Percentiles rank a stretch among this genome's conserved stretches.
Evolutionary conservation across 2,329 filamentous ascomycete genomes (phyloP).

Genomic region (Mariannaea elegans): DNA sequence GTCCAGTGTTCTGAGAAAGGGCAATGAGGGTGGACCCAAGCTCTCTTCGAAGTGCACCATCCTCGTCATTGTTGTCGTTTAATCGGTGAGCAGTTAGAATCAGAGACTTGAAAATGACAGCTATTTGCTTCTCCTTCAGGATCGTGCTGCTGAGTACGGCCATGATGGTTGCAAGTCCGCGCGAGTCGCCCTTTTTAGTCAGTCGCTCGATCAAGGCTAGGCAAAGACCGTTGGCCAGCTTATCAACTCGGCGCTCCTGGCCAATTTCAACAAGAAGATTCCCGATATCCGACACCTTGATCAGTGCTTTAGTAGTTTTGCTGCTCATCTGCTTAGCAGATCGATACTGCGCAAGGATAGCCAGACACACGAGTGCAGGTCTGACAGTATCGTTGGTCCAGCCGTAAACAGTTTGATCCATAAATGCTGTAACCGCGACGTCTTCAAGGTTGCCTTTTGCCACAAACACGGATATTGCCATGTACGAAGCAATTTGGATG

Average conservation of each 20-base stretch:
- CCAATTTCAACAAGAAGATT: conserved; percentile 68
- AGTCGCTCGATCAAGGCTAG: conserved; percentile 70
- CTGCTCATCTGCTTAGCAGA: conserved; percentile 74
- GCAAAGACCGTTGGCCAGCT: conserved; percentile 76
- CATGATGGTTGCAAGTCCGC: conserved; percentile 67
- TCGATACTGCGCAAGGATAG: conserved; percentile 83
- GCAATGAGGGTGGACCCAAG: conserved; percentile 73
- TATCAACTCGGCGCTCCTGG: conserved; percentile 73
- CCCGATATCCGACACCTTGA: conserved; percentile 70
- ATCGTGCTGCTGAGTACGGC: conserved; percentile 67
- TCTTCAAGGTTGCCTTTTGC: conserved; percentile 84
- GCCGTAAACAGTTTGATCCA: conserved; percentile 84
- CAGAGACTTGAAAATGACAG: conserved; percentile 72
- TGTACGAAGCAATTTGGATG: conserved; percentile 87
- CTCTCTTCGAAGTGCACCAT: conserved; percentile 67
- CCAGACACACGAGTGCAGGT: conserved; percentile 80
- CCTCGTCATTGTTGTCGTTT: conserved; percentile 61
- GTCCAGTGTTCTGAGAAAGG: conserved; percentile 67
- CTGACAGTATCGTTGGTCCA: conserved; percentile 79
- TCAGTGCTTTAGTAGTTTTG: conserved; percentile 73
- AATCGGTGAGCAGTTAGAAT: conserved; percentile 68
- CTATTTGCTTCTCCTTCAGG: conserved; percentile 69
- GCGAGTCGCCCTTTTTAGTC: conserved; percentile 66
- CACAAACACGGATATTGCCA: conserved; percentile 86
- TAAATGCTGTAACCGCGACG: conserved; percentile 81